Evolutionary conservation across 2,329 filamentous ascomycete species (phyloP), one percentile per base, ranked within the genome.

Genomic region (Neophaeococcomyces mojaviensis): DNA sequence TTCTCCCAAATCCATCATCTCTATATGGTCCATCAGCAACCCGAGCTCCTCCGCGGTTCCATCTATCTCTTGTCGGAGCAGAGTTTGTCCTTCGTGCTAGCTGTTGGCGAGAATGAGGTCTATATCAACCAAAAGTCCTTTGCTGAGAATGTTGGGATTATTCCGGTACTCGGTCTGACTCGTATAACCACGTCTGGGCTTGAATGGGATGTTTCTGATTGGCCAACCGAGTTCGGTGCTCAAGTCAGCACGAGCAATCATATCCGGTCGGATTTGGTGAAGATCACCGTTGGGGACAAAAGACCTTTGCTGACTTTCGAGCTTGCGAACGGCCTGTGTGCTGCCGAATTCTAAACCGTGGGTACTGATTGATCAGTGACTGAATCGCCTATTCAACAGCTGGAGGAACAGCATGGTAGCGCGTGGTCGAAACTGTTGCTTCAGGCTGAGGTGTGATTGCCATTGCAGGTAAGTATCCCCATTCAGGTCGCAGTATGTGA

Each of bases 1-100:
- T 75, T 98, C 39, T 88, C 87, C 47, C 82, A 94, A 58, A 75
- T 98, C 43, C 87, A 95, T 62, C 86, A 96, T 61, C 73, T 97
- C 37, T 89, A 76, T 47, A 66, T 70, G 48, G 74, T 64, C 54
- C 61, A 54, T 4, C n/a, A 52, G 66, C 15, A 63, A 63, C 16
- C 58, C 20, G 37, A 53, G 12, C 76, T 77, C 49, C 61, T 64
- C 22, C 56, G 68, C 9, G 81, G 81, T 4, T 69, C 76, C 20
- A 65, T 97, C 53, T 95, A 83, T 66, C 76, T 98, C 7, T 74
- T 96, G 37, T 89, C 87, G 1, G 83, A 84, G 50, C 80, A 84
- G 58, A 89, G 82, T 58, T 69, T 97, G 34, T 88, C 87, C 0
- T 90, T 94, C 58, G 69, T 96, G 40, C 74, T 97, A n/a, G 79